These are phyloP conservation scores for Coleophoma cylindrospora DNA, from an alignment of 2,329 filamentous ascomycete genomes.

Conservation along the genomic window DNA sequence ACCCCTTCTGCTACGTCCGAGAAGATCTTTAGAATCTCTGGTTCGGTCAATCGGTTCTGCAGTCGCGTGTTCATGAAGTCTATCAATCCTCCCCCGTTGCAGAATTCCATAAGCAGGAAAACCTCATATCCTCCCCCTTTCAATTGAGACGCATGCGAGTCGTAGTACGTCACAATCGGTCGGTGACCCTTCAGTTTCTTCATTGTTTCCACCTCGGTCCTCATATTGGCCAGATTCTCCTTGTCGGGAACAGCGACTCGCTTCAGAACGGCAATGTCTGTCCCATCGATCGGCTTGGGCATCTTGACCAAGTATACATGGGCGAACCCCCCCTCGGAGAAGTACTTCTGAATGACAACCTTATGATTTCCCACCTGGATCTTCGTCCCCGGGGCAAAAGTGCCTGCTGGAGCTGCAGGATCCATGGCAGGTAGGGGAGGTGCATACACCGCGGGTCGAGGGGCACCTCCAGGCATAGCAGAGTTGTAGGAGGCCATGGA, in stretches of 20 bases:
- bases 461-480: constrained; percentile 28
- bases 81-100: constrained; percentile 89
- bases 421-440: constrained; percentile 34
- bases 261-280: constrained; percentile 42
- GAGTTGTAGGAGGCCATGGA: constrained; percentile 37
- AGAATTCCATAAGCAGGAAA: constrained; percentile 97
- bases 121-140: constrained; percentile 94
- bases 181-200: constrained; percentile 97
- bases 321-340: constrained; percentile 96
- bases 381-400: constrained; percentile 90
- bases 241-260: constrained; percentile 95
- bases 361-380: constrained; percentile 92
- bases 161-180: constrained; percentile 95
- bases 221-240: constrained; percentile 89
- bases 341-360: constrained; percentile 92
- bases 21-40: constrained; percentile 96
- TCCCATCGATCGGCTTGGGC: constrained; percentile 44
- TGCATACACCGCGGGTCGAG: constrained; percentile 39
- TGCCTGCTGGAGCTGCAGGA: constrained; percentile 63
- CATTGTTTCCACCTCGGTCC: constrained; percentile 99
- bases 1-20: constrained; percentile 93
- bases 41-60: constrained; percentile 93
- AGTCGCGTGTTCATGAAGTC: constrained; percentile 99
- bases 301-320: constrained; percentile 96
- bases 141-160: constrained; percentile 94